Conservation (phyloP, 129 eudicot genomes). For the Saussurea involucrata region DNA sequence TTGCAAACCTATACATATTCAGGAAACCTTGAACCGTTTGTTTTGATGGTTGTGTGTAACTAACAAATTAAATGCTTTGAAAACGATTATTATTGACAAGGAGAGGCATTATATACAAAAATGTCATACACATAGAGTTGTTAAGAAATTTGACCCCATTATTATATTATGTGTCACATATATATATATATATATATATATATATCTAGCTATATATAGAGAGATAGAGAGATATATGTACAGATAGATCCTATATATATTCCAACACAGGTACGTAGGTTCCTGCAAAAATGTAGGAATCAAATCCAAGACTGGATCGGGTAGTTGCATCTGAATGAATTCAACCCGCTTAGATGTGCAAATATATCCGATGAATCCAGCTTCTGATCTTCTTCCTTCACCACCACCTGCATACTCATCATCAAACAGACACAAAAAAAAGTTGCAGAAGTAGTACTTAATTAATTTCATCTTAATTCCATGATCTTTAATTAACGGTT, state of each 20-base stretch:
- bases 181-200: constrained; percentile 5
- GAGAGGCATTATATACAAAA: constrained; percentile 30
- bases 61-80: background rate
- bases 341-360: constrained; percentile 65
- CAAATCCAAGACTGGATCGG: constrained; percentile 69
- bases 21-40: background rate
- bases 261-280: constrained; percentile 26
- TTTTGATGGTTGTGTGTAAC: background rate
- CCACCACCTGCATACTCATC: constrained; percentile 42
- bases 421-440: background rate
- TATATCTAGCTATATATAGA: constrained; percentile 22
- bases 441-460: background rate
- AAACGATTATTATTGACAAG: constrained; percentile 23
- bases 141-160: constrained; percentile 21
- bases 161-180: background rate
- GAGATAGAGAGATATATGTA: background rate
- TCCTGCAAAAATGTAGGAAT: constrained; percentile 37
- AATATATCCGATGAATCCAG: constrained; percentile 70
- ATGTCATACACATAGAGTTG: constrained; percentile 15
- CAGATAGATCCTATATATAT: constrained; percentile 24
- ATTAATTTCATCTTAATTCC: background rate
- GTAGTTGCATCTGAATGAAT: constrained; percentile 81
- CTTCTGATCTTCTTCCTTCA: constrained; percentile 69
- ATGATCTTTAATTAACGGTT: too few species aligned
- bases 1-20: background rate